Base-by-base conservation (phyloP, 2,329 filamentous ascomycete species). In the Aspergillus neotritici region DNA sequence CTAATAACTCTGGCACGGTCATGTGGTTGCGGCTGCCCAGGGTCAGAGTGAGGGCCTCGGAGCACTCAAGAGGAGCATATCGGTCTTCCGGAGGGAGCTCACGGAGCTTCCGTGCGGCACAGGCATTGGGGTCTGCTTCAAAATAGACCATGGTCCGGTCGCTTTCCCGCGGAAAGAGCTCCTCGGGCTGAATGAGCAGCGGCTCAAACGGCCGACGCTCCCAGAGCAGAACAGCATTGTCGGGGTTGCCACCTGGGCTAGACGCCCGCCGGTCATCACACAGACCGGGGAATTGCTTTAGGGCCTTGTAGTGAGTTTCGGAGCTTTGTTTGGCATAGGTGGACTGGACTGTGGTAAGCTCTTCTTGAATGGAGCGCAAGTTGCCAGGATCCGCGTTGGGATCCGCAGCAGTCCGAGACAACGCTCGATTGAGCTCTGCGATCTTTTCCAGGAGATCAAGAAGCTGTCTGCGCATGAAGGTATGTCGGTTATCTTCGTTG, bases 121-220 rank as follows among this genome's bases (percentile, higher is more conserved):
- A 45, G 6, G 59, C 53, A 28, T 62, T 53, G 13, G 55, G 32
- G 39, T 66, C 50, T 3, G 62, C 49, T 44, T 63, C 62, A 37
- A 68, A 64, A 48, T 65, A 65, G 8, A 67, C 41, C 10, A 68
- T 46, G 0, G 61, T 57, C 5, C 61, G 57, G 5, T 67, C 52
- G 13, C 52, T 51, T 5, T 51, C 47, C 4, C 75, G 70, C 1
- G 87, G 87, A 61, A 75, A 87, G 55, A 87, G 83, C 51, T 94
- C 89, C 1, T 75, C 57, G 0, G 64, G 40, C 4, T 70, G 47
- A 3, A 79, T 75, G 16, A 70, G 63, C 12, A 95, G 70, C 0
- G 87, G 85, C 55, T 94, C 87, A 55, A 79, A 81, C 2, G 71
- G 67, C 12, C 89, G 80, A 1, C 77, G 74, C 62, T 94, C 87